A percentile compares a stretch with the other conserved stretches of the same genome.
Conservation (phyloP, 108 stramenopile genomes). For the Aurantiochytrium sp. region DNA sequence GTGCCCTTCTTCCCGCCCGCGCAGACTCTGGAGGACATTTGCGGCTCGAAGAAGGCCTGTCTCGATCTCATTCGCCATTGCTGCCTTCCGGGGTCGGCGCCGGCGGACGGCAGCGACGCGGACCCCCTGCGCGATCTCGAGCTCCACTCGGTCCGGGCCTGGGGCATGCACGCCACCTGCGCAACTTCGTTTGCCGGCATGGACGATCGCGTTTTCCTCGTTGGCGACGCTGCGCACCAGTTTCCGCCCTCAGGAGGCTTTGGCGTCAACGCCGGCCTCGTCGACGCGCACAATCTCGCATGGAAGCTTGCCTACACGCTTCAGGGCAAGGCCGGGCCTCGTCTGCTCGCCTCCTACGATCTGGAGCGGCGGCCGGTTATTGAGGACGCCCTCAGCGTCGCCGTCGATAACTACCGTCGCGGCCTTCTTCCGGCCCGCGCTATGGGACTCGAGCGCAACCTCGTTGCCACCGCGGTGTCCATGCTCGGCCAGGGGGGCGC, state of each 20-base stretch:
- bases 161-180: conserved; percentile 55
- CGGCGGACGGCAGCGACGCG: neutral
- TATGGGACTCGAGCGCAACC: neutral
- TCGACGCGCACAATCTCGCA: conserved; percentile 58
- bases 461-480: neutral
- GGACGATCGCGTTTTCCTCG: conserved; percentile 44
- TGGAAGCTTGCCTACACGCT: conserved; percentile 54
- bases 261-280: conserved; percentile 57
- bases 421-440: neutral
- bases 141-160: conserved; percentile 46
- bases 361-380: neutral
- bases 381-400: neutral
- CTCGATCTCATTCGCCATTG: neutral
- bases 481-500: neutral
- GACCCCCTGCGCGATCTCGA: conserved; percentile 33
- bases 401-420: conserved; percentile 29
- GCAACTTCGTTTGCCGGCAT: neutral
- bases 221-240: conserved; percentile 57
- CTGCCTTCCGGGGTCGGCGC: neutral
- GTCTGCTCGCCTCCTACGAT: conserved; percentile 43
- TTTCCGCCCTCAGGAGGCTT: conserved; percentile 63
- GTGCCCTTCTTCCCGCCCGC: conserved; percentile 58
- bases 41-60: conserved; percentile 25
- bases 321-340: conserved; percentile 23
- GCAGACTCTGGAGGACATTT: conserved; percentile 31